Conservation (phyloP, 768 basidiomycete genomes). For the Tylopilus plumbeoviolaceoides region DNA sequence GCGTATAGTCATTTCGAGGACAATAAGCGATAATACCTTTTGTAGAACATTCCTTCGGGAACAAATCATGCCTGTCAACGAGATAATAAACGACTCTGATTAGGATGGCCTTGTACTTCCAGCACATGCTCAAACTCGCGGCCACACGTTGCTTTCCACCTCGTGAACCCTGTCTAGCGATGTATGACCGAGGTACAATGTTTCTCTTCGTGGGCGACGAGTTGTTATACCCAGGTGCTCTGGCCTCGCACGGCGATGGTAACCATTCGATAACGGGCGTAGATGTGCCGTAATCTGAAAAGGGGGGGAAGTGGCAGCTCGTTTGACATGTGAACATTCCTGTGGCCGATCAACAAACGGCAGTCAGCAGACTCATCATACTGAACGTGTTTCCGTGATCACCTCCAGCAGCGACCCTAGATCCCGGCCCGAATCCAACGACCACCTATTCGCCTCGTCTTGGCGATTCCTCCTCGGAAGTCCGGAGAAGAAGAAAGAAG, state of each 20-base stretch:
- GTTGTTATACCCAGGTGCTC: slow-evolving; percentile 6
- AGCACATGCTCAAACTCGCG: not conserved
- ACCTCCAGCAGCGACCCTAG: not conserved
- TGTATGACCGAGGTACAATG: slow-evolving; percentile 5
- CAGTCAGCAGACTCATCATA: not conserved
- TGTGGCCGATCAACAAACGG: not conserved
- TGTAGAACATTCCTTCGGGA: not conserved
- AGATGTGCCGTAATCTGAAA: not conserved
- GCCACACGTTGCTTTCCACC: not conserved
- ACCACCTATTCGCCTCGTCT: not conserved
- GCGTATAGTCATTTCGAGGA: not conserved
- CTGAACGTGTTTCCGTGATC: not conserved
- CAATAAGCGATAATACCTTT: not conserved
- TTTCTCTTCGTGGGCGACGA: slow-evolving; percentile 1
- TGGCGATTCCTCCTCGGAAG: slow-evolving; percentile 15
- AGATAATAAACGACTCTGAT: not conserved
- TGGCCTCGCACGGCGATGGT: not conserved
- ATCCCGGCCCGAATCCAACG: slow-evolving; percentile 1
- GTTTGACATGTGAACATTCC: slow-evolving; percentile 1
- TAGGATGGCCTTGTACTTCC: not conserved
- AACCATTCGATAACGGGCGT: not conserved
- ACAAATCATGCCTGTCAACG: not conserved
- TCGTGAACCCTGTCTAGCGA: not conserved
- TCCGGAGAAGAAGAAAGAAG: slow-evolving; percentile 14
- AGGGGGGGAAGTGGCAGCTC: not conserved